These are phyloP conservation scores for Citrullus colocynthis DNA, from an alignment of 306 rosid genomes.

Conservation along the genomic window DNA sequence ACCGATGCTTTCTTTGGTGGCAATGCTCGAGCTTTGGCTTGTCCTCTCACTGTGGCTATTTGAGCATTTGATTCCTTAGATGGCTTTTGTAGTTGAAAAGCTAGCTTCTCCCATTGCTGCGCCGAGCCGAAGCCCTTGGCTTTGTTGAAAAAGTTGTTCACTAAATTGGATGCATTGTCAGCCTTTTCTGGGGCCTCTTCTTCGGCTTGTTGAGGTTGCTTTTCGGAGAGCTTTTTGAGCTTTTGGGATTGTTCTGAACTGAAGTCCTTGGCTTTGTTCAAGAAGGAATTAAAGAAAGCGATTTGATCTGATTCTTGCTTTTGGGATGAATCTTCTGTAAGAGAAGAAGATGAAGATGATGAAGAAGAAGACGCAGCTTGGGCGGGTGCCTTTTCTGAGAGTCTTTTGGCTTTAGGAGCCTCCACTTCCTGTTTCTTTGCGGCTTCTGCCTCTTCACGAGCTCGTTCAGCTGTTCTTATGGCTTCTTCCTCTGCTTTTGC, in stretches of 20 bases:
- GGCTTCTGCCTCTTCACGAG: slow-evolving; percentile 39
- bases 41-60: slow-evolving; percentile 87
- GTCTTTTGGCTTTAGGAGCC: slow-evolving; percentile 40
- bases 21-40: slow-evolving; percentile 66
- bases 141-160: slow-evolving; percentile 40
- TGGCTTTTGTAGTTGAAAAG: slow-evolving; percentile 46
- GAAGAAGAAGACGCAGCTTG: slow-evolving; percentile 22
- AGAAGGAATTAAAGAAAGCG: slow-evolving; percentile 36
- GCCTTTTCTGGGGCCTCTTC: slow-evolving; percentile 49
- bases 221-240: slow-evolving; percentile 33
- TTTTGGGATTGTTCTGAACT: slow-evolving; percentile 6
- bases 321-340: slow-evolving; percentile 40
- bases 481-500: slow-evolving; percentile 83
- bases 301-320: slow-evolving; percentile 44
- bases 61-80: slow-evolving; percentile 42
- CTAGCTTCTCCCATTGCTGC: slow-evolving; percentile 57
- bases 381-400: slow-evolving; percentile 34
- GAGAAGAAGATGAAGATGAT: slow-evolving; percentile 30
- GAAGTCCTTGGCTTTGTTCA: slow-evolving; percentile 15
- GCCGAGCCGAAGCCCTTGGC: slow-evolving; percentile 63
- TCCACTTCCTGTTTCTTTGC: slow-evolving; percentile 47
- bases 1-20: slow-evolving; percentile 38
- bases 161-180: slow-evolving; percentile 36
- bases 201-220: slow-evolving; percentile 22
- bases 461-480: slow-evolving; percentile 41